These are phyloP conservation scores for Borealophlyctis nickersoniae DNA, from an alignment of 192 early-diverging fungal species.

Conservation along the genomic window DNA sequence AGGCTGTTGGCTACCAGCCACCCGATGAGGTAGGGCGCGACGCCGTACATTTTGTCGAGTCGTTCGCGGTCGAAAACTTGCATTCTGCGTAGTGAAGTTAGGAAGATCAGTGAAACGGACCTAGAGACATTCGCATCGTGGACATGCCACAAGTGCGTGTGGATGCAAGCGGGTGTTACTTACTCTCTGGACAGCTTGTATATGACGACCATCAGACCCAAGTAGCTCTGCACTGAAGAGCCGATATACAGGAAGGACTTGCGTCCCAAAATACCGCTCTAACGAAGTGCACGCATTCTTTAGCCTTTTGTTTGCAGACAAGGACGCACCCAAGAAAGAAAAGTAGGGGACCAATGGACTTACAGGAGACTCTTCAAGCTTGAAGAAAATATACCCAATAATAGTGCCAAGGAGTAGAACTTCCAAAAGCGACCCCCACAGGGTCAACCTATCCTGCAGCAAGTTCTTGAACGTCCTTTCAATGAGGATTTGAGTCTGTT, in stretches of 20 bases:
- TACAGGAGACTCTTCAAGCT: slow-evolving; percentile 26
- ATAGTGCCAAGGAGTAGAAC: slow-evolving; percentile 30
- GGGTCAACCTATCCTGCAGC: slow-evolving; percentile 35
- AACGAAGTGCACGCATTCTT: not conserved
- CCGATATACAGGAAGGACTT: slow-evolving; percentile 33
- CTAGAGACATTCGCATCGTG: not conserved
- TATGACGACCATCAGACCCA: slow-evolving; percentile 42
- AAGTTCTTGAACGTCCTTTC: slow-evolving; percentile 30
- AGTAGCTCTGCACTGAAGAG: slow-evolving; percentile 37
- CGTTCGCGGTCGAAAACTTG: slow-evolving; percentile 49
- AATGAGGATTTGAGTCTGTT: slow-evolving; percentile 33
- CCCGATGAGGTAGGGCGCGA: slow-evolving; percentile 39
- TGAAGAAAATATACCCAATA: slow-evolving; percentile 41
- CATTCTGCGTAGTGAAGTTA: slow-evolving; percentile 21
- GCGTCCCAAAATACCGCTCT: slow-evolving; percentile 34
- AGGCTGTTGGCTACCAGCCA: slow-evolving; percentile 38
- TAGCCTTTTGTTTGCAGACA: not conserved
- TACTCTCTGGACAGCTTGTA: slow-evolving; percentile 41
- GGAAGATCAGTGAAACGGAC: not conserved
- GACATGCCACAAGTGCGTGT: not conserved
- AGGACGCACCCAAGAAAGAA: not conserved
- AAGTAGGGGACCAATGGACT: not conserved
- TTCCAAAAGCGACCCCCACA: slow-evolving; percentile 45
- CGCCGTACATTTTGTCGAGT: slow-evolving; percentile 47
- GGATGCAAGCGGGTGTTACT: slow-evolving; percentile 10